These are phyloP conservation scores for Dactylellina cionopaga DNA, from an alignment of 2,329 filamentous ascomycete genomes.

Conservation along the genomic window DNA sequence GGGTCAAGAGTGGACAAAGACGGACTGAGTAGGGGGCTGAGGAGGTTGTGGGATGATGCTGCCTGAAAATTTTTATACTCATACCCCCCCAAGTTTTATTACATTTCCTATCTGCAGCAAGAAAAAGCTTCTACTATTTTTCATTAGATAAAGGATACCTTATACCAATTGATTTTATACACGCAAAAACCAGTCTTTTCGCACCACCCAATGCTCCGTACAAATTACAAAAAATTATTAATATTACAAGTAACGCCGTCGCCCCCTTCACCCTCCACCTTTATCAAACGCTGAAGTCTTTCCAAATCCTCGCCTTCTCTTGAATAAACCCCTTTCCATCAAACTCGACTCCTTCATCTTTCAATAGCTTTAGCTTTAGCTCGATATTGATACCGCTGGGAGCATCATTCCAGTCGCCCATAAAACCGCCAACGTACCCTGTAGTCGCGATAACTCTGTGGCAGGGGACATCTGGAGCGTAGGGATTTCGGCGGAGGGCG, in stretches of 20 bases:
- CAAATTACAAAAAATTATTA: too few species aligned
- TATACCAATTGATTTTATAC: constrained; percentile 19
- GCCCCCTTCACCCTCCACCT: too few species aligned
- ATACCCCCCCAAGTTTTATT: too few species aligned
- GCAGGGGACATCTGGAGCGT: constrained; percentile 82
- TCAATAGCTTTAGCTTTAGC: constrained; percentile 72
- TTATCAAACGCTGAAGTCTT: constrained; percentile 60
- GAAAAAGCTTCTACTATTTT: too few species aligned
- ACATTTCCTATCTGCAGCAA: too few species aligned
- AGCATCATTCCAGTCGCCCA: constrained; percentile 71
- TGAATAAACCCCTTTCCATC: constrained; percentile 70
- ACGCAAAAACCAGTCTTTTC: too few species aligned
- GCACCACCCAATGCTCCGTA: too few species aligned
- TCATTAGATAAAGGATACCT: constrained; percentile 32
- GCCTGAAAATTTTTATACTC: constrained; percentile 15
- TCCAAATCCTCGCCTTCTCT: constrained; percentile 63
- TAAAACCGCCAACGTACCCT: constrained; percentile 75
- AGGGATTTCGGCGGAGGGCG: constrained; percentile 77
- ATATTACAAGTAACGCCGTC: too few species aligned
- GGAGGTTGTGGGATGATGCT: constrained; percentile 32
- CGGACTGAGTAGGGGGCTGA: constrained; percentile 32
- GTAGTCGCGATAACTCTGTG: constrained; percentile 81
- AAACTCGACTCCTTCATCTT: constrained; percentile 72
- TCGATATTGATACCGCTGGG: constrained; percentile 72
- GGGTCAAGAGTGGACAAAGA: constrained; percentile 30